Base-by-base conservation (phyloP, 164 flowering plant species). In the Aristolochia fimbriata region DNA sequence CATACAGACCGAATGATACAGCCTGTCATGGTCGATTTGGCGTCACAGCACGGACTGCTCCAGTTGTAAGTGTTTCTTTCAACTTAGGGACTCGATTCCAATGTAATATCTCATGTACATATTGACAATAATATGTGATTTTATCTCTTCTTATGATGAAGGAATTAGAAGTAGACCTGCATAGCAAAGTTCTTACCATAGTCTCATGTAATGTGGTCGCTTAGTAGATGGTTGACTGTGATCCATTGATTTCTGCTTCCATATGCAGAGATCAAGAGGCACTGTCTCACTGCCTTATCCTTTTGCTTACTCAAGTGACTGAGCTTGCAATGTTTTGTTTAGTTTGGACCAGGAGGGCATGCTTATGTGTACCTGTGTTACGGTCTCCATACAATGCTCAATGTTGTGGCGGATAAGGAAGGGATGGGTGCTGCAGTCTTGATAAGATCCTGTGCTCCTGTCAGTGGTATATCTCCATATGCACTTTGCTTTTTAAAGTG, bases 291-390 rank as follows among this genome's bases (percentile, higher is more conserved):
- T 30, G 16, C 19, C 3, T 56, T 56, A 6, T 30, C 45, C 19
- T 30, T 11, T 56, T 56, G 6, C 10, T 56, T 61, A 19, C 2
- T 19, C 31, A 33, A 19, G 21, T 20, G 13, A 20, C 21, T 51
- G 3, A n/a, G 14, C 4, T 2, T 27, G 30, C 30, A 27, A 58
- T 46, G 17, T 61, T 8, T 61, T 15, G 9, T 17, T 37, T 64
- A 94, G 99, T 91, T 94, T 83, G 97, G 95, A 65, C 83, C 83
- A 27, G 97, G 97, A 47, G 99, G 99, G 27, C 95, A 84, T 73
- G 91, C 96, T 0, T 94, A 94, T 80, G 93, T 88, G n/a, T 90
- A 94, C 67, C 82, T 90, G 43, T 94, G 99, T 75, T 94, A 91
- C 71, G 97, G 97, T 59, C 81, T 88, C 57, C 97, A 94, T 73